These are phyloP conservation scores for Rhynchosporium agropyri DNA, from an alignment of 2,329 filamentous ascomycete species.

Conservation along the genomic window DNA sequence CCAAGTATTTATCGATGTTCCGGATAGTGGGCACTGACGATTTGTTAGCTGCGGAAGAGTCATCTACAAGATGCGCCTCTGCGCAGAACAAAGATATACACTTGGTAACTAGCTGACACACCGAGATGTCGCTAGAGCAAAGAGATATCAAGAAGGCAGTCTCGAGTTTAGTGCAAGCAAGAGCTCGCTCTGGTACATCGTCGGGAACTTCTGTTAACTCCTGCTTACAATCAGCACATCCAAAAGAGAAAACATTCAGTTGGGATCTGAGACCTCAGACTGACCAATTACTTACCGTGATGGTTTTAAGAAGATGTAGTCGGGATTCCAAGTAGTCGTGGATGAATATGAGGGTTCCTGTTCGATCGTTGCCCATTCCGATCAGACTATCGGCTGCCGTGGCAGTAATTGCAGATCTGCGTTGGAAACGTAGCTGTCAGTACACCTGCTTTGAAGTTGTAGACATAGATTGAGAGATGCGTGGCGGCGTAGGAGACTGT, in stretches of 20 bases:
- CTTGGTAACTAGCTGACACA: constrained; percentile 64
- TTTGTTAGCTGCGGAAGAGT: constrained; percentile 53
- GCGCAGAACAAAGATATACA: constrained; percentile 65
- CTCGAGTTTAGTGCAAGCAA: constrained; percentile 59
- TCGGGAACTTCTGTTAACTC: constrained; percentile 57
- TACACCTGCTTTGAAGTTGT: neutral
- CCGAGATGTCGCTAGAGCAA: constrained; percentile 66
- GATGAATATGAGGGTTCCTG: constrained; percentile 45
- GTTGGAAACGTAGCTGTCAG: neutral
- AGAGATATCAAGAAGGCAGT: constrained; percentile 64
- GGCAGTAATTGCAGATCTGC: constrained; percentile 39
- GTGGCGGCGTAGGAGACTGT: neutral
- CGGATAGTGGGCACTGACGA: constrained; percentile 56
- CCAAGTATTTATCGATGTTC: constrained; percentile 62
- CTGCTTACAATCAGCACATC: constrained; percentile 42
- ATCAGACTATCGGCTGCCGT: constrained; percentile 39
- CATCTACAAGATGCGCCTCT: constrained; percentile 59
- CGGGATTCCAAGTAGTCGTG: constrained; percentile 60
- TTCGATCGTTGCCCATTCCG: constrained; percentile 34
- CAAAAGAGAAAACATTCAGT: neutral
- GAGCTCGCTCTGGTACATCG: constrained; percentile 57
- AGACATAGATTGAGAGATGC: neutral
- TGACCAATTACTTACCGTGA: constrained; percentile 34
- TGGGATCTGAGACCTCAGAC: neutral
- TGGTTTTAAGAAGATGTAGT: constrained; percentile 51